Percentiles rank a stretch among this genome's conserved stretches.
Conservation (phyloP, 495 filamentous ascomycete species). For the Penicillium alfredii region DNA sequence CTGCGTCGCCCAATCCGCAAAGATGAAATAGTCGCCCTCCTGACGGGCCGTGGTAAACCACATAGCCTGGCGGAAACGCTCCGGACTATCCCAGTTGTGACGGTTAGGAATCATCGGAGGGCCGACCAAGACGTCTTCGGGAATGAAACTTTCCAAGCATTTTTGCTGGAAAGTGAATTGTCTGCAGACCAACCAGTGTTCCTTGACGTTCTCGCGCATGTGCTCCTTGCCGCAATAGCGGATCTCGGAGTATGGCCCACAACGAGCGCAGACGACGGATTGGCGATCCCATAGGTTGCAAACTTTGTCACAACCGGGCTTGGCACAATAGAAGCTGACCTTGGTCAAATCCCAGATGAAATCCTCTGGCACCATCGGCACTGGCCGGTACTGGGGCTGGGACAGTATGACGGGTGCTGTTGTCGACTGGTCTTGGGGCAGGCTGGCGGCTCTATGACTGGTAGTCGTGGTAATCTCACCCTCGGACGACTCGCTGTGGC, state of each 20-base stretch:
- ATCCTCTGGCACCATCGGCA: too few relatives aligned
- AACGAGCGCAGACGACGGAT: conserved; percentile 36
- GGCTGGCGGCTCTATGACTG: too few relatives aligned
- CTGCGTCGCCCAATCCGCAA: conserved; percentile 23
- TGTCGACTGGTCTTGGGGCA: too few relatives aligned
- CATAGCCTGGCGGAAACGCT: conserved; percentile 34
- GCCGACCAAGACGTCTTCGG: conserved; percentile 8
- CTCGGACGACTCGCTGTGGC: too few relatives aligned
- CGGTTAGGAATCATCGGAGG: conserved; percentile 25
- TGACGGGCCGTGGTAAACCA: conserved; percentile 18
- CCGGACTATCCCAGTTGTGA: conserved; percentile 26
- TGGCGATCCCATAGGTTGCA: conserved; percentile 46
- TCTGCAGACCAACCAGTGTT: conserved; percentile 33
- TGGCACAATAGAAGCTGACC: conserved; percentile 23
- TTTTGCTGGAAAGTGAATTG: conserved; percentile 11
- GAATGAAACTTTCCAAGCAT: conserved; percentile 16
- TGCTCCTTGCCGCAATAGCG: conserved; percentile 40
- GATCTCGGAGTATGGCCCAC: conserved; percentile 36
- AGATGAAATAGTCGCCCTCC: conserved; percentile 38
- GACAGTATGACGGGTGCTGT: too few relatives aligned
- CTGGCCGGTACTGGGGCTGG: too few relatives aligned
- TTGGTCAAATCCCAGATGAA: conserved; percentile 24
- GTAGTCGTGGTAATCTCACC: too few relatives aligned
- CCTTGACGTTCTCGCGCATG: conserved; percentile 26
- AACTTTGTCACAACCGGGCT: conserved; percentile 32